Base-by-base conservation (phyloP, 2,329 filamentous ascomycete genomes). In the Verticillium dahliae region DNA sequence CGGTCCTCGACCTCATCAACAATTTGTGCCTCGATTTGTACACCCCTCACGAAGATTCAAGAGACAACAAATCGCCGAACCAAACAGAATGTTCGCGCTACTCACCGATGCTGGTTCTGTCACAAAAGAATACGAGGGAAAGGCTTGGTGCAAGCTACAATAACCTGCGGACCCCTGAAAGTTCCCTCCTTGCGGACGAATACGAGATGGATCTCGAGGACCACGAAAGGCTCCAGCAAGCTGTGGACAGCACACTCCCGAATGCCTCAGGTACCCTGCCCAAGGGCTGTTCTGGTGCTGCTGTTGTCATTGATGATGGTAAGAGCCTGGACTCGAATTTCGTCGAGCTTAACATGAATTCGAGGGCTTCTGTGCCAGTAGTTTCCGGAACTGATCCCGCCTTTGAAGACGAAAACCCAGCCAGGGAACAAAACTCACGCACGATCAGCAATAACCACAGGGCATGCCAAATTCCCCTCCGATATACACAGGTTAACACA, bases 1-100 rank as follows among this genome's bases (percentile, higher is more conserved):
- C 60, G 2, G 55, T 85, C 0, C 65, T 84, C 1, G 67, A 74
- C n/a, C 71, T 77, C 18, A 10, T 52, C 18, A 22, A 52, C 7
- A 27, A 18, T 1, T 69, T 85, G 18, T 82, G 80, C 27, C 66
- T 52, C 10, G 45, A 27, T 52, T 52, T 52, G 11, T 52, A 52
- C 45, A 22, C 9, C 22, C 45, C 7, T 27, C 2, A 14, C 13
- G 45, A 27, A 18, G 7, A 13, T 4, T 31, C 27, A 14, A 13
- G 10, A 27, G 18, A 18, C 39, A 18, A 52, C n/a, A 31, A 22
- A 22, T 18, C 9, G 5, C 45, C 45, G 10, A 52, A 18, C 13
- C 45, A 27, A 18, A 10, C 45, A 27, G n/a, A 7, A 27, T 22
- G 18, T 27, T 4, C 10, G 3, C 45, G n/a, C 22, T 52, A 7